phyloP scores from a whole-genome alignment of 805 yeast genomes.

The Saccharomycopsis capsularis region DNA sequence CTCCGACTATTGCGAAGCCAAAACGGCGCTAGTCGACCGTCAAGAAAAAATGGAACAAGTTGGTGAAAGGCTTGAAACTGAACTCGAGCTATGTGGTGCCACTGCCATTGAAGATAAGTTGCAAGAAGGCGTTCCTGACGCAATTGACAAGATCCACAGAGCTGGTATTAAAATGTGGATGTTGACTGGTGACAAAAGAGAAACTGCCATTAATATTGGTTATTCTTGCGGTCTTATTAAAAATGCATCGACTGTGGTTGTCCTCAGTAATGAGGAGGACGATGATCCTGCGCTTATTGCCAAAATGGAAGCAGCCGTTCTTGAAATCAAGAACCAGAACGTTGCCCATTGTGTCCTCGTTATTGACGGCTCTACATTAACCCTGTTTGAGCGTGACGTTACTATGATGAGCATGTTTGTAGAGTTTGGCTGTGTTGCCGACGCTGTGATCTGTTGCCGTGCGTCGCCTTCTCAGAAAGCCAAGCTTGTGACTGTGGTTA shows the following conservation, averaged over 20 bases:
- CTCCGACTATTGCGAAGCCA: slow-evolving; percentile 61
- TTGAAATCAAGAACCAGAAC: slow-evolving; percentile 61
- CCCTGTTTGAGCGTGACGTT: slow-evolving; percentile 64
- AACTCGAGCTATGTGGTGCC: slow-evolving; percentile 74
- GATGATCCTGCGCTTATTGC: slow-evolving; percentile 42
- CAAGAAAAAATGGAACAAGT: slow-evolving; percentile 56
- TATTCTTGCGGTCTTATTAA: slow-evolving; percentile 88
- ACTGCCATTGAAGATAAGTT: slow-evolving; percentile 96
- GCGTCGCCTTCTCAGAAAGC: slow-evolving; percentile 98
- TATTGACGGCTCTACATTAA: slow-evolving; percentile 85
- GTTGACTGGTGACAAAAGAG: slow-evolving; percentile 97
- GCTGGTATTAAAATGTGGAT: slow-evolving; percentile 97
- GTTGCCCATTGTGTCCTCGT: slow-evolving; percentile 95
- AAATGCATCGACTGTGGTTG: slow-evolving; percentile 83
- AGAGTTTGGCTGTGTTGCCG: slow-evolving; percentile 79
- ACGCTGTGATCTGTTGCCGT: slow-evolving; percentile 90
- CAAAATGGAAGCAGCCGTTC: slow-evolving; percentile 65
- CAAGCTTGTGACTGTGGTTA: slow-evolving; percentile 72
- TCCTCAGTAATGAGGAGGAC: slow-evolving; percentile 52
- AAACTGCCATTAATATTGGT: slow-evolving; percentile 96
- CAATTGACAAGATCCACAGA: slow-evolving; percentile 83
- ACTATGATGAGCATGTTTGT: slow-evolving; percentile 68
- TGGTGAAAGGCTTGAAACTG: slow-evolving; percentile 66
- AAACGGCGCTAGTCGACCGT: slow-evolving; percentile 66
- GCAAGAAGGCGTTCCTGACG: slow-evolving; percentile 94